Evolutionary conservation across 441 rosid genomes (phyloP).

Genomic region (Arabidopsis lyrata): DNA sequence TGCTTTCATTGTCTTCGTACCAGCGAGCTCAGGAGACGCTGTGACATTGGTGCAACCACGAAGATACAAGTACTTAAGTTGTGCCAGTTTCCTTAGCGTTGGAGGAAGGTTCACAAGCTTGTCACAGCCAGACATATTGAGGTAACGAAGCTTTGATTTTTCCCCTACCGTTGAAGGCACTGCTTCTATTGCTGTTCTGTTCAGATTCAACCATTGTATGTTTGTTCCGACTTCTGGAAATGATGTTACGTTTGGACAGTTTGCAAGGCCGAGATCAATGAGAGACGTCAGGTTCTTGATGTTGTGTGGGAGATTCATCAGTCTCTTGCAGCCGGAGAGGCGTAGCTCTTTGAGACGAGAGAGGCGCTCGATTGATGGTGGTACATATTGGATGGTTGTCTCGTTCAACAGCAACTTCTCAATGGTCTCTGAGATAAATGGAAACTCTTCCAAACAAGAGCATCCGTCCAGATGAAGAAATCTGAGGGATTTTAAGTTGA

Average conservation of each 20-base stretch:
- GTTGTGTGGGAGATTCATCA: conserved; percentile 36
- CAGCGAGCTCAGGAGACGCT: conserved; percentile 33
- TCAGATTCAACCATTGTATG: conserved; percentile 36
- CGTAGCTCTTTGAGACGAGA: conserved; percentile 16
- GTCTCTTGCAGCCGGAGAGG: conserved; percentile 36
- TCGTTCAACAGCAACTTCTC: conserved; percentile 14
- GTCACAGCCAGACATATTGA: conserved; percentile 45
- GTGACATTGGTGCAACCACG: conserved; percentile 41
- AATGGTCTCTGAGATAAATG: conserved; percentile 35
- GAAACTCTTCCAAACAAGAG: conserved; percentile 43
- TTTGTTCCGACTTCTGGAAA: conserved; percentile 41
- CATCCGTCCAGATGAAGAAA: conserved; percentile 42
- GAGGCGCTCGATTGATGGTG: conserved; percentile 36
- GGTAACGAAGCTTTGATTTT: conserved; percentile 26
- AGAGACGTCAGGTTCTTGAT: conserved; percentile 46
- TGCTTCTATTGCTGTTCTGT: conserved; percentile 29
- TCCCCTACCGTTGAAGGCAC: conserved; percentile 38
- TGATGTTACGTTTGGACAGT: conserved; percentile 31
- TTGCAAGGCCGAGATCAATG: conserved; percentile 34
- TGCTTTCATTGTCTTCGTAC: conserved; percentile 31
- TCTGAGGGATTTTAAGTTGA: conserved; percentile 45
- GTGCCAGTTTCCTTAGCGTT: conserved; percentile 33
- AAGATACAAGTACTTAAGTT: conserved; percentile 41
- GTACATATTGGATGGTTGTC: conserved; percentile 43
- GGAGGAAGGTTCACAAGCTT: conserved; percentile 43